Percentiles rank a stretch among this genome's conserved stretches.
These are phyloP conservation scores for Penicillium cosmopolitanum DNA, from an alignment of 495 filamentous ascomycete species.

Conservation along the genomic window DNA sequence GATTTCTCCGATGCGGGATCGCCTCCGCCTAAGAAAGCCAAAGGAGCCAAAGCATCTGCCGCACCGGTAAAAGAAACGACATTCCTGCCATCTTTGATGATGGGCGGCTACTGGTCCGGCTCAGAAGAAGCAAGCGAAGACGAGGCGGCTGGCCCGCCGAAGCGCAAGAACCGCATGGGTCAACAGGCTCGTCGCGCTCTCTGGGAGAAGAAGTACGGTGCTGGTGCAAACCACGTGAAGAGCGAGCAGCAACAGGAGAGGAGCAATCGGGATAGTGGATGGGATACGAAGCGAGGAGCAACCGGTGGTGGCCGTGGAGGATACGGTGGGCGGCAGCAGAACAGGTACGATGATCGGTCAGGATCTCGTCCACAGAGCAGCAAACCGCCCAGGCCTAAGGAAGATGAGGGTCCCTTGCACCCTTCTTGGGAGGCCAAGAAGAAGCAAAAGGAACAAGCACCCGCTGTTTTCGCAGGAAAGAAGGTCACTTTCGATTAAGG, in stretches of 20 bases:
- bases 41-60: conserved; percentile 39
- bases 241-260: conserved; percentile 33
- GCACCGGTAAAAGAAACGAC: conserved; percentile 62
- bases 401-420: conserved; percentile 73
- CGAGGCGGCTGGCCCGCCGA: conserved; percentile 38
- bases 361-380: conserved; percentile 12
- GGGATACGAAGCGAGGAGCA: conserved; percentile 53
- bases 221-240: conserved; percentile 72
- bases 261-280: conserved; percentile 46
- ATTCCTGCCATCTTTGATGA: conserved; percentile 83
- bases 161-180: conserved; percentile 82
- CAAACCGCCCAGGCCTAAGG: conserved; percentile 47
- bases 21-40: conserved; percentile 46
- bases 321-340: conserved; percentile 13
- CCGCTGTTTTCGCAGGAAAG: conserved; percentile 76
- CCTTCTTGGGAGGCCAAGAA: conserved; percentile 92
- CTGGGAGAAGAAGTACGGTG: conserved; percentile 91
- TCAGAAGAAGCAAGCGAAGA: conserved; percentile 66
- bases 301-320: conserved; percentile 25
- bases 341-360: conserved; percentile 13
- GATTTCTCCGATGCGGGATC: conserved; percentile 36
- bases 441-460: conserved; percentile 74
- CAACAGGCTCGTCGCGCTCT: conserved; percentile 83
- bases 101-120: conserved; percentile 91
- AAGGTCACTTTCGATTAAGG: conserved; percentile 86